These are phyloP conservation scores for Hymenoscyphus albidus DNA, from an alignment of 2,329 filamentous ascomycete genomes.

Conservation along the genomic window DNA sequence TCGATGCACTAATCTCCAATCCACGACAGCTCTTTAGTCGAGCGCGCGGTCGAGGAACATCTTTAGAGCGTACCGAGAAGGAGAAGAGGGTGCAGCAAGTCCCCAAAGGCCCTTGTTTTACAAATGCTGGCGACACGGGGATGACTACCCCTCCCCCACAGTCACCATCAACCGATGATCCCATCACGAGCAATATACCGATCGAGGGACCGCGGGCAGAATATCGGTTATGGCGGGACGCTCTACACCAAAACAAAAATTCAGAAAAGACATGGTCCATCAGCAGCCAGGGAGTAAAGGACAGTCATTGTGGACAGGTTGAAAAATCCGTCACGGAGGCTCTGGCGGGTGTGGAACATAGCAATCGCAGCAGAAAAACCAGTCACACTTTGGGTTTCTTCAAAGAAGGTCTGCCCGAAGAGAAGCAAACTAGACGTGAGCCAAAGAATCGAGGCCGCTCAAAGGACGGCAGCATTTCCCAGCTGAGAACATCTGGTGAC, in stretches of 20 bases:
- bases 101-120: constrained; percentile 29
- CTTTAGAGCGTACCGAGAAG: constrained; percentile 42
- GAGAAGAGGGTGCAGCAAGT: constrained; percentile 38
- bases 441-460: constrained; percentile 31
- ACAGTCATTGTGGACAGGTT: constrained; percentile 54
- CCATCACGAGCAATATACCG: constrained; percentile 30
- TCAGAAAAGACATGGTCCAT: constrained; percentile 63
- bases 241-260: constrained; percentile 18
- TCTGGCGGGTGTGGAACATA: constrained; percentile 57
- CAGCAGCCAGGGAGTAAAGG: constrained; percentile 49
- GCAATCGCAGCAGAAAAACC: constrained; percentile 62
- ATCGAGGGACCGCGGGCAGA: constrained; percentile 32
- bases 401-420: constrained; percentile 60
- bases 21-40: constrained; percentile 37
- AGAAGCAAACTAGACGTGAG: constrained; percentile 53
- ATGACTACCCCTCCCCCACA: constrained; percentile 26
- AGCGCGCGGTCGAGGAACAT: constrained; percentile 36
- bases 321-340: constrained; percentile 63
- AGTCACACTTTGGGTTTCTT: constrained; percentile 66
- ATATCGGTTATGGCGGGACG: constrained; percentile 35
- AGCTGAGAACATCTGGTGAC: constrained; percentile 16
- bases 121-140: constrained; percentile 36
- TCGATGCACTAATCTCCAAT: constrained; percentile 36
- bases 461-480: constrained; percentile 27
- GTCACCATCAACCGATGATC: constrained; percentile 17